Conservation (phyloP, 306 rosid species). For the Gleditsia sinensis region DNA sequence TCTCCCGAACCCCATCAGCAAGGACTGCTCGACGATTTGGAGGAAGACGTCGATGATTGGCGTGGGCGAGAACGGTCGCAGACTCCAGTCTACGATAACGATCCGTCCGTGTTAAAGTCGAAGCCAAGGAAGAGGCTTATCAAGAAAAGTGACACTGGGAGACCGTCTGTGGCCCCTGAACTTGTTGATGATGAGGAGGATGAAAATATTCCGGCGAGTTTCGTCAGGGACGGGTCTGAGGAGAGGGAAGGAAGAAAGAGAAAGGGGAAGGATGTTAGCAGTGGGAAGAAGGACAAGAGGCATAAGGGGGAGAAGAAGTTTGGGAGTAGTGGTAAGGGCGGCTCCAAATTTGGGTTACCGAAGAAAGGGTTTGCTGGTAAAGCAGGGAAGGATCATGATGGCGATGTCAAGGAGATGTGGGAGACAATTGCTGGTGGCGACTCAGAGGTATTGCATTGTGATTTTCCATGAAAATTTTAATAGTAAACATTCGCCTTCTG, state of each 20-base stretch:
- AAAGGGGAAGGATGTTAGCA: constrained; percentile 48
- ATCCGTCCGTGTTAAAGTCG: constrained; percentile 50
- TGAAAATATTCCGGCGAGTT: constrained; percentile 45
- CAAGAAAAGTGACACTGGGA: constrained; percentile 61
- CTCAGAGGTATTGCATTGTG: constrained; percentile 69
- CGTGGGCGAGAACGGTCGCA: constrained; percentile 62
- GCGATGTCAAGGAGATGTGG: constrained; percentile 99
- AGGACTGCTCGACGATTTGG: constrained; percentile 50
- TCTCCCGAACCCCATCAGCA: constrained; percentile 70
- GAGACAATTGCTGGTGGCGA: constrained; percentile 82
- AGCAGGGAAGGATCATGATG: constrained; percentile 76
- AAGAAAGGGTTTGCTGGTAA: constrained; percentile 68
- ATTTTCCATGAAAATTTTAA: not conserved
- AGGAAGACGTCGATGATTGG: constrained; percentile 57
- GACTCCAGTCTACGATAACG: constrained; percentile 79
- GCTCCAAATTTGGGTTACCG: constrained; percentile 48
- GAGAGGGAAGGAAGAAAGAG: constrained; percentile 56
- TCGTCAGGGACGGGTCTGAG: constrained; percentile 49
- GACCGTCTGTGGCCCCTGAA: constrained; percentile 51
- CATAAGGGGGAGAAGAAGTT: constrained; percentile 66
- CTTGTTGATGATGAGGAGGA: constrained; percentile 58
- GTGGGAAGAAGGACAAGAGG: constrained; percentile 78
- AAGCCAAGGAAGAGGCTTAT: constrained; percentile 89
- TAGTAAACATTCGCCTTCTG: too few species aligned
- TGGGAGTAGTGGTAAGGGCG: constrained; percentile 54